Percentiles rank a stretch among this genome's conserved stretches.
Conservation (phyloP, 2,329 filamentous ascomycete genomes). For the Talaromyces sp. region DNA sequence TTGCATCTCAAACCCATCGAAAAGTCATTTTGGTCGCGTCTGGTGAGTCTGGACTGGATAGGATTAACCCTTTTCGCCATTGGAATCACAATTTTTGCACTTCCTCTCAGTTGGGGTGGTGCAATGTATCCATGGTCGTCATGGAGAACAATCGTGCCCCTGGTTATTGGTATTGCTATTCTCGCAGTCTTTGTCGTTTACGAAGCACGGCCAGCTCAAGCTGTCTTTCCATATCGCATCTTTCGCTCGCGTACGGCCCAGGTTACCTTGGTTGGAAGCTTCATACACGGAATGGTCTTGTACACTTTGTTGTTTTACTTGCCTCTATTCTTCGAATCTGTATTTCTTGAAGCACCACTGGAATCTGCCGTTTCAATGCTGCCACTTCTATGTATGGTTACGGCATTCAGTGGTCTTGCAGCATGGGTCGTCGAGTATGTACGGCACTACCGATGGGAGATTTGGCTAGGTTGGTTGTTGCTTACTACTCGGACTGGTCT, state of each 20-base stretch:
- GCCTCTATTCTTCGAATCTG: slow-evolving; percentile 45
- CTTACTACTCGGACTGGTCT: slow-evolving; percentile 30
- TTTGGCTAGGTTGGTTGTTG: slow-evolving; percentile 4
- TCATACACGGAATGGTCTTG: slow-evolving; percentile 34
- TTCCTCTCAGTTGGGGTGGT: slow-evolving; percentile 30
- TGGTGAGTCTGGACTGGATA: slow-evolving; percentile 25
- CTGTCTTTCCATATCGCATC: slow-evolving; percentile 40
- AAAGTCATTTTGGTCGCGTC: slow-evolving; percentile 43
- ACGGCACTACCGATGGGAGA: slow-evolving; percentile 20
- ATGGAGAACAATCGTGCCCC: slow-evolving; percentile 25
- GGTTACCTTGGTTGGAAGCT: slow-evolving; percentile 30
- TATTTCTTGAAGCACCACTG: slow-evolving; percentile 17
- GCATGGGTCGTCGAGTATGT: slow-evolving; percentile 43
- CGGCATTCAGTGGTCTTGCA: neutral
- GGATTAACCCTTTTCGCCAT: slow-evolving; percentile 26
- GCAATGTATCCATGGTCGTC: slow-evolving; percentile 26
- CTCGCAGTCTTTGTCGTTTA: slow-evolving; percentile 20
- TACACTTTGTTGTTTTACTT: slow-evolving; percentile 40
- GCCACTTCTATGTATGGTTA: slow-evolving; percentile 1
- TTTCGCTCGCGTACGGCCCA: slow-evolving; percentile 41
- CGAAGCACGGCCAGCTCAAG: slow-evolving; percentile 18
- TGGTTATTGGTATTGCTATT: slow-evolving; percentile 24
- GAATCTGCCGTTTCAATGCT: neutral
- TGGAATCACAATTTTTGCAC: slow-evolving; percentile 25
- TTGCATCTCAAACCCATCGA: slow-evolving; percentile 36